These are phyloP conservation scores for Microthlaspi erraticum DNA, from an alignment of 345 rosid species.

Conservation along the genomic window DNA sequence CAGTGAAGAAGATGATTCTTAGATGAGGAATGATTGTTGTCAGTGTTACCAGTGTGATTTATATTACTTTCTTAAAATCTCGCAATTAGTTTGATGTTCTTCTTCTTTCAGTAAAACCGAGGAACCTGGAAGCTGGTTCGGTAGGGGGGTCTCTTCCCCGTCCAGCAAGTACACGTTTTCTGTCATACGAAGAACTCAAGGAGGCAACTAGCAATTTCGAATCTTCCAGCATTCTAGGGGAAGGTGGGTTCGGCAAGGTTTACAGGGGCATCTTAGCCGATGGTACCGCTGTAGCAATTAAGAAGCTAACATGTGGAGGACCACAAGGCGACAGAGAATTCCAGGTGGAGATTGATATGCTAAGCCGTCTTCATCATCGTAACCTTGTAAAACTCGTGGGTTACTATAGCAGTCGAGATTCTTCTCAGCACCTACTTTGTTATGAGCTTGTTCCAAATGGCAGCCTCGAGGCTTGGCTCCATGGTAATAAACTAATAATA, in stretches of 20 bases:
- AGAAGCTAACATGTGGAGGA: conserved; percentile 90
- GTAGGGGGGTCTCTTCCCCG: conserved; percentile 73
- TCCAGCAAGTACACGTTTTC: conserved; percentile 85
- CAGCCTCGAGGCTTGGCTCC: conserved; percentile 97
- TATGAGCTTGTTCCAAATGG: conserved; percentile 99
- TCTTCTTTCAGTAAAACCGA: conserved; percentile 63
- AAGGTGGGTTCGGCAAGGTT: conserved; percentile 98
- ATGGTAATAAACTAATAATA: conserved; percentile 74
- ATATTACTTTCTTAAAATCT: conserved; percentile 1
- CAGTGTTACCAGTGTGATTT: conserved; percentile 2
- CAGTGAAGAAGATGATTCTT: background rate
- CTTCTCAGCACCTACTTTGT: conserved; percentile 91
- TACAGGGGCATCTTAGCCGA: conserved; percentile 95
- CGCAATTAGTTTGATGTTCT: background rate
- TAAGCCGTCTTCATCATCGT: conserved; percentile 99
- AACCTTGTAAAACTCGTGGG: conserved; percentile 99
- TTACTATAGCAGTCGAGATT: conserved; percentile 84
- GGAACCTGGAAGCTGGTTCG: conserved; percentile 54
- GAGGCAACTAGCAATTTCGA: conserved; percentile 95
- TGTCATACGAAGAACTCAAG: conserved; percentile 93
- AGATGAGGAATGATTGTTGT: background rate
- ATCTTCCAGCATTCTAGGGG: conserved; percentile 84
- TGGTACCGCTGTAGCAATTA: conserved; percentile 98
- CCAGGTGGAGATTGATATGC: conserved; percentile 98
- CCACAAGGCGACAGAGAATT: conserved; percentile 97